Percentiles rank a stretch among this genome's conserved stretches.
phyloP scores from a whole-genome alignment of 352 stramenopile species.

The Globisporangium acanthophoron region DNA sequence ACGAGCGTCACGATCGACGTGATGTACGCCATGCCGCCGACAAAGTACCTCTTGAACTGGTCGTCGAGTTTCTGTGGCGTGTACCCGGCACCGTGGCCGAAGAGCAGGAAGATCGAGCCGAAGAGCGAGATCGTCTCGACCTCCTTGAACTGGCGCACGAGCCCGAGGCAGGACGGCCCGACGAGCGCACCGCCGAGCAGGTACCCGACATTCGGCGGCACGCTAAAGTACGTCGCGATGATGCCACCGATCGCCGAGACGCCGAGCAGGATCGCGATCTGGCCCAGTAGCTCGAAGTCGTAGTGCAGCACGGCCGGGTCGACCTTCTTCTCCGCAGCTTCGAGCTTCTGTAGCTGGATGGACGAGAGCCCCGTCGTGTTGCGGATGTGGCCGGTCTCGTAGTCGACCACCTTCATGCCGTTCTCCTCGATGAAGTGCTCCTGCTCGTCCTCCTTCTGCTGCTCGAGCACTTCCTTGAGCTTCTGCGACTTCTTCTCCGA shows the following conservation, averaged over 20 bases:
- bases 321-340: constrained; percentile 73
- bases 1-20: constrained; percentile 62
- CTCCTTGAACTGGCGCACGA: constrained; percentile 87
- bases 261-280: constrained; percentile 77
- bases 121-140: constrained; percentile 93
- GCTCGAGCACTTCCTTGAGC: constrained; percentile 63
- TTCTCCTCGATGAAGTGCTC: constrained; percentile 77
- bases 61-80: constrained; percentile 58
- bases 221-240: constrained; percentile 80
- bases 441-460: constrained; percentile 73
- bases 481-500: constrained; percentile 76
- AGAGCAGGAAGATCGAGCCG: constrained; percentile 91
- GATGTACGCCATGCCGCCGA: constrained; percentile 71
- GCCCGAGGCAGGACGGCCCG: constrained; percentile 80
- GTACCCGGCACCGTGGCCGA: constrained; percentile 82
- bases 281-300: constrained; percentile 79
- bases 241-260: constrained; percentile 88
- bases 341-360: constrained; percentile 65
- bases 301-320: constrained; percentile 84
- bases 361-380: constrained; percentile 66
- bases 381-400: constrained; percentile 73
- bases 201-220: constrained; percentile 89
- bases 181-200: constrained; percentile 88
- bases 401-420: constrained; percentile 78
- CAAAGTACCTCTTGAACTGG: constrained; percentile 67